phyloP scores from a whole-genome alignment of 176 grass and related monocot species.

The Raddia guianensis region DNA sequence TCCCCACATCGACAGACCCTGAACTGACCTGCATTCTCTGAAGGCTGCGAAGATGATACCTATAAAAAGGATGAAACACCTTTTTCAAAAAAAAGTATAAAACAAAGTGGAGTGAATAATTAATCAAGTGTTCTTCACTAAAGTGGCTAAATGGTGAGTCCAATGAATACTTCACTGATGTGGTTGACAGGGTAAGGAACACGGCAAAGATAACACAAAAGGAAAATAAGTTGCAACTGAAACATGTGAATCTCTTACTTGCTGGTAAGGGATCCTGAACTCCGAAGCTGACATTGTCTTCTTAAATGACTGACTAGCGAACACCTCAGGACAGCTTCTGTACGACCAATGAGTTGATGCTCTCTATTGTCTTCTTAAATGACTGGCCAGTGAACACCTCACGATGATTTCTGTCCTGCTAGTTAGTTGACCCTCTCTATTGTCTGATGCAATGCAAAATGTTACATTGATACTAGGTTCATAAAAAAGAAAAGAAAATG shows the following conservation, averaged over 20 bases:
- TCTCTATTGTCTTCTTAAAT: neutral
- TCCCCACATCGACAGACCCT: conserved; percentile 75
- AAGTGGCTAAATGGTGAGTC: conserved; percentile 12
- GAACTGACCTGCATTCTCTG: conserved; percentile 64
- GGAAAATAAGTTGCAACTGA: neutral
- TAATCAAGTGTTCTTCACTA: conserved; percentile 31
- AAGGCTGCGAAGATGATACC: conserved; percentile 65
- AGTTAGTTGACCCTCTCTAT: too few species aligned
- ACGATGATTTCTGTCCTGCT: too few species aligned
- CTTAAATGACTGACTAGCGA: conserved; percentile 17
- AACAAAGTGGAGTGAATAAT: conserved; percentile 25
- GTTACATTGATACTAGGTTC: neutral
- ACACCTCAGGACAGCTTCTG: conserved; percentile 28
- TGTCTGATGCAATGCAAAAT: conserved; percentile 19
- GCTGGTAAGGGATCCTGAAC: conserved; percentile 65
- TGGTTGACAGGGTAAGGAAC: conserved; percentile 10
- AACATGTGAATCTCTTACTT: conserved; percentile 49
- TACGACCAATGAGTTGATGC: conserved; percentile 1
- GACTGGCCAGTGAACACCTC: too few species aligned
- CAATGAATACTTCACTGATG: conserved; percentile 27
- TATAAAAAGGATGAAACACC: conserved; percentile 37
- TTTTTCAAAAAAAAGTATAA: too few species aligned
- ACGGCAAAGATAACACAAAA: neutral
- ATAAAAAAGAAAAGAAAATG: neutral
- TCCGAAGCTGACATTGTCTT: conserved; percentile 64